These are phyloP conservation scores for Neurospora hispaniola DNA, from an alignment of 495 filamentous ascomycete species.

Conservation along the genomic window DNA sequence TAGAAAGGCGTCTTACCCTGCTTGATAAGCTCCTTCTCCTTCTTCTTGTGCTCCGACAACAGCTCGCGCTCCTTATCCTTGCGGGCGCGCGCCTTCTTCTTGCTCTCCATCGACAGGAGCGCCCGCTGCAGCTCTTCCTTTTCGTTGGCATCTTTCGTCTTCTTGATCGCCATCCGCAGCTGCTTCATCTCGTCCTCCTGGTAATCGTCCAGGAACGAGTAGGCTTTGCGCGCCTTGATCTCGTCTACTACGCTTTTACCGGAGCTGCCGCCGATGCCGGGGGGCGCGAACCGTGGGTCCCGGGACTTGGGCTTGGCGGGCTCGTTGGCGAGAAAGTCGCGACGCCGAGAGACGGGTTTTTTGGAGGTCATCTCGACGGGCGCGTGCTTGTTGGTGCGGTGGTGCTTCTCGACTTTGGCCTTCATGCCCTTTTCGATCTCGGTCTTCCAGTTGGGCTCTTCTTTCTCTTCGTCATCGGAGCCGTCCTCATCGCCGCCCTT, in stretches of 20 bases:
- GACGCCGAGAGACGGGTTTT: slow-evolving; percentile 66
- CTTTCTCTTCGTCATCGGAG: neutral
- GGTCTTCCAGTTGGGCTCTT: slow-evolving; percentile 5
- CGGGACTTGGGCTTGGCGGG: slow-evolving; percentile 43
- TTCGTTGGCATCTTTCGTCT: slow-evolving; percentile 50
- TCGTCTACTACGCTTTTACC: slow-evolving; percentile 38
- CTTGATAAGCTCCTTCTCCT: slow-evolving; percentile 72
- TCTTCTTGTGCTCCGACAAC: slow-evolving; percentile 58
- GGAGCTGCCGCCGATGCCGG: slow-evolving; percentile 37
- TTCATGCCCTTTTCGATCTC: slow-evolving; percentile 9
- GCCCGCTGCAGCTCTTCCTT: slow-evolving; percentile 57
- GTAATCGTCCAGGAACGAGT: slow-evolving; percentile 82
- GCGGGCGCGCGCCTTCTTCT: slow-evolving; percentile 52
- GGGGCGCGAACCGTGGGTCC: slow-evolving; percentile 69
- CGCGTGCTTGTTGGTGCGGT: slow-evolving; percentile 73
- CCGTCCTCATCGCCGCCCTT: neutral
- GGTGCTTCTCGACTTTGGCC: slow-evolving; percentile 6
- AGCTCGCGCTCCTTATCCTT: slow-evolving; percentile 58
- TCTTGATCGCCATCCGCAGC: slow-evolving; percentile 52
- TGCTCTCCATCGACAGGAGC: slow-evolving; percentile 57
- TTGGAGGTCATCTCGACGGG: slow-evolving; percentile 73
- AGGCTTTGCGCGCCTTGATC: slow-evolving; percentile 50
- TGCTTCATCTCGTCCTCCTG: slow-evolving; percentile 64
- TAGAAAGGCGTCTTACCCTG: slow-evolving; percentile 91
- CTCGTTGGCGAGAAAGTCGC: slow-evolving; percentile 50